Evolutionary conservation across 2,329 filamentous ascomycete genomes (phyloP), one percentile per base, ranked within the genome.

Genomic region (Penicillium sp.): DNA sequence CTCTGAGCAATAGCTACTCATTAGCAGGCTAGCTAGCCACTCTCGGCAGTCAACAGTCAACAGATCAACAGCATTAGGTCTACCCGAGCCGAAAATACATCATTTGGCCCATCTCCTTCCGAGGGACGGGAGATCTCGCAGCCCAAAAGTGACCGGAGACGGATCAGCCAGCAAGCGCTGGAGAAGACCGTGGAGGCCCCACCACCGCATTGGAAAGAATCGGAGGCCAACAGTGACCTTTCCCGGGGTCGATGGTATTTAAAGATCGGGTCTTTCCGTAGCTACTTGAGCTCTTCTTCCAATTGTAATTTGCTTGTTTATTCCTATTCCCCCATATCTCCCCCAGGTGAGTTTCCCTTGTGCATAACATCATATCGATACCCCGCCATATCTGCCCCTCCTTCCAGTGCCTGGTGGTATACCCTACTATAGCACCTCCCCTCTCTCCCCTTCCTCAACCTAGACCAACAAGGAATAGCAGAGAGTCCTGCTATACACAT

Each of bases 91-190:
- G 14, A 44, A 14, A 29, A 48, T 36, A 50, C 52, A 60, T 62
- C 55, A 55, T 56, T 28, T 28, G 36, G 45, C 16, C 48, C 37
- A 40, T 40, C 18, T 68, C 60, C 58, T 67, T 61, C 71, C 71
- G 71, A 73, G 66, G 65, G 51, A 64, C 71, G 71, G 71, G 59
- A 73, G 71, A 74, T 72, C 65, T 74, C 71, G 71, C 68, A 69
- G 62, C 54, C 54, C 48, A 59, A 52, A 43, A 52, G 51, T n/a
- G 49, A 52, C 60, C 54, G 59, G 58, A 64, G 59, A 61, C 55
- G 61, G 66, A 65, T 65, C 65, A 64, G 51, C 64, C 67, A 68
- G 65, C 62, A 59, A 64, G 62, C 59, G 56, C 54, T 59, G 60
- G 61, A 57, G 63, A 60, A 65, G 52, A 55, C 55, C 48, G 55